Evolutionary conservation across 2,329 filamentous ascomycete genomes (phyloP).

Genomic region (Leptographium radiaticola): DNA sequence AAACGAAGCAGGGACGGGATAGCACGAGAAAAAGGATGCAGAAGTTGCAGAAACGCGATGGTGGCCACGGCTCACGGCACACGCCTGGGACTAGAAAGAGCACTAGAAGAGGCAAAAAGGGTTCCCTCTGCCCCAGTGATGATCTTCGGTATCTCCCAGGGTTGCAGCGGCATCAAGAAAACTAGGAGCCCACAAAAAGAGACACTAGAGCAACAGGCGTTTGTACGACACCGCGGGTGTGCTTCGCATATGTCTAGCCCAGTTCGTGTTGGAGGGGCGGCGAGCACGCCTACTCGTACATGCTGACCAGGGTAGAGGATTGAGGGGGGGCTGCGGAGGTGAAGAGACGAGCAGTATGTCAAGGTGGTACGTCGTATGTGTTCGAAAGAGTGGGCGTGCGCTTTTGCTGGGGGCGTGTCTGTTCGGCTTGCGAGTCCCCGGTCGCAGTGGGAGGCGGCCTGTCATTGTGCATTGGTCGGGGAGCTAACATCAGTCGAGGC

Average conservation of each 20-base stretch:
- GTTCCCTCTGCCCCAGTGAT: slow-evolving; percentile 3
- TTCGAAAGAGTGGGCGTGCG: neutral
- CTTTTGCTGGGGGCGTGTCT: too few relatives aligned
- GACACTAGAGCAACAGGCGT: neutral
- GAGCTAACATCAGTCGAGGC: too few relatives aligned
- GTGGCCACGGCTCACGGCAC: neutral
- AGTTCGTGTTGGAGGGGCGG: neutral
- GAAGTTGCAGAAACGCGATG: neutral
- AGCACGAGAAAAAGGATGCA: neutral
- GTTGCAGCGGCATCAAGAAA: slow-evolving; percentile 12
- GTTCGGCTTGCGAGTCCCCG: too few relatives aligned
- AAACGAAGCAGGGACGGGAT: neutral
- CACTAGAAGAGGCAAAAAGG: neutral
- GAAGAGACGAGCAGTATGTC: neutral
- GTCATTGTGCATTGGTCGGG: too few relatives aligned
- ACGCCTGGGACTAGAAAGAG: neutral
- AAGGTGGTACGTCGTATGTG: neutral
- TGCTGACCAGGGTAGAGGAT: neutral
- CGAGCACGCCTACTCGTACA: neutral
- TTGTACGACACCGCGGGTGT: neutral
- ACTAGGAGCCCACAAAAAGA: neutral
- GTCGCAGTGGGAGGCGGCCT: too few relatives aligned
- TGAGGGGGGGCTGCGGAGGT: neutral
- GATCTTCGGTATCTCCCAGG: slow-evolving; percentile 12
- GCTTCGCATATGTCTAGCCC: neutral